Base-by-base conservation (phyloP, 768 basidiomycete species). In the Amylocystis lapponica region DNA sequence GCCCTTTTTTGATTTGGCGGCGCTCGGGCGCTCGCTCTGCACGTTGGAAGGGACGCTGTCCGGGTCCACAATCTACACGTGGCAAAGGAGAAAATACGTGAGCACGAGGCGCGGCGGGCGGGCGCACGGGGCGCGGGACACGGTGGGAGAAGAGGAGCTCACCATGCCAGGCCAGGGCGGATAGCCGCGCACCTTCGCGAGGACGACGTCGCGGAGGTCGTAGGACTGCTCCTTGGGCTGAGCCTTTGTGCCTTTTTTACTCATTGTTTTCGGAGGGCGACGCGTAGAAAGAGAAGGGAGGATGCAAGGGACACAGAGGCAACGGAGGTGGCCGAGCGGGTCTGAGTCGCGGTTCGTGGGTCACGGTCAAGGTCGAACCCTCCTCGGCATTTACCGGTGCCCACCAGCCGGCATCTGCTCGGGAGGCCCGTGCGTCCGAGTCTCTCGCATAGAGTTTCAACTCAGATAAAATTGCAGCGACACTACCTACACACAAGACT, bases 151-250 rank as follows among this genome's bases (percentile, higher is more conserved):
- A 48, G 38, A 27, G 26, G 52, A 57, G 57, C 88, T 66, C 60
- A 95, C 95, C 71, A 88, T 86, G 61, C 81, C 90, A 42, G 93
- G 96, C 96, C 96, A 99, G 4, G 86, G 75, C 2, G 96, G 92
- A 68, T 73, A 97, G 9, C 95, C 96, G 68, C 88, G 89, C 61
- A 99, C 69, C 71, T 95, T 94, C 20, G 79, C 92, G 48, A 97
- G 79, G 29, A 98, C 91, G 53, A 92, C 71, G 58, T 98, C 93
- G 65, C 86, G 82, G 43, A 75, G 59, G 19, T 74, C 72, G 62
- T 87, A 95, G 25, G 52, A 43, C 43, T 53, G 53, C 31, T 57
- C 56, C 50, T 55, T 52, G 12, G 50, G 31, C 44, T 58, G 55
- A 32, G 69, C 54, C 55, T 75, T 75, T 35, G 64, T 50, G 38